Evolutionary conservation across 140 eudicot genomes (phyloP), one percentile per base, ranked within the genome.

Genomic region (Oenanthe javanica): DNA sequence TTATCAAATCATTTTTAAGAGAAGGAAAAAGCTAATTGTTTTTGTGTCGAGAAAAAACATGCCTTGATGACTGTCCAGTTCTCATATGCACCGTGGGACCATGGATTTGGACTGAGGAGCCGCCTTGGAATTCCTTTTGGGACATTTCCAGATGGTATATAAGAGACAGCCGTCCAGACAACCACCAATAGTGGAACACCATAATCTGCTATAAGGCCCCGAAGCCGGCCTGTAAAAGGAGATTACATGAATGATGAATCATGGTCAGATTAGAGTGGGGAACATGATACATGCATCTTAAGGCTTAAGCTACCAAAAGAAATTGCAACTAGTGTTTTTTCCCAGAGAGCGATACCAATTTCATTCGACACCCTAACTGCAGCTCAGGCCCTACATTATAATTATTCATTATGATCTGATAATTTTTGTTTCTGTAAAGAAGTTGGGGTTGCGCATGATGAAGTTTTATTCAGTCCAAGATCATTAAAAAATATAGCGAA

Each of bases 41-140:
- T 40, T 11, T 27, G 48, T 77, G 40, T 36, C 40, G 40, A 59
- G 50, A 46, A 25, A 51, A 48, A 23, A 31, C 84, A 75, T 84
- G 77, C 88, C 88, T 86, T 82, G 4, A 82, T 19, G 27, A 86
- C 88, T 9, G 86, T 79, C 88, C 88, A 86, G 72, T 86, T 81
- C 51, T 67, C 48, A 9, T 79, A 69, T 40, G 88, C 79, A 66
- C 75, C 81, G 0, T 72, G 48, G 19, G 80, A 70, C 88, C 88
- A 85, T 14, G 88, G 88, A 50, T 54, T 70, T 18, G 88, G 79
- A 36, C 85, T 75, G 59, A 78, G 19, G 48, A 85, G 83, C 13
- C 88, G 78, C 72, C 88, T 85, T 25, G 88, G 88, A 27, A 85
- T 80, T 63, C 85, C 88, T 43, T 59, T 42, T 9, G 88, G 88